Evolutionary conservation across 2,329 filamentous ascomycete species (phyloP).

Genomic region (Zymoseptoria ardabiliae): DNA sequence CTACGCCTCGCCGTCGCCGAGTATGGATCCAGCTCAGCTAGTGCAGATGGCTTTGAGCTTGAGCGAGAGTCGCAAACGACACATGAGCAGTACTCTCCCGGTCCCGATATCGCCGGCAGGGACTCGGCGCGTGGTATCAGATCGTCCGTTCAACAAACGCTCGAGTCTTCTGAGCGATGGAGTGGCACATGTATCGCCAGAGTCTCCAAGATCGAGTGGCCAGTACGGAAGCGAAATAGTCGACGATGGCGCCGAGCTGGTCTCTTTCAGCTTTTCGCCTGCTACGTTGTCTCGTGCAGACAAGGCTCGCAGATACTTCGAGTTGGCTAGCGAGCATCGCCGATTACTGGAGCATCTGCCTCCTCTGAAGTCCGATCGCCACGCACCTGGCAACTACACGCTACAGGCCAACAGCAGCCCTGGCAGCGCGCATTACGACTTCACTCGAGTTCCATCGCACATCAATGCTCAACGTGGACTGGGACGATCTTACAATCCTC

Average conservation of each 20-base stretch:
- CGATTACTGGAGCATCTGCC: constrained; percentile 72
- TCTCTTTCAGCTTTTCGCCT: constrained; percentile 63
- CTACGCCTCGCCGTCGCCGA: constrained; percentile 32
- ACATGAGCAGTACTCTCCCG: constrained; percentile 52
- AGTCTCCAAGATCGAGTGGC: constrained; percentile 7
- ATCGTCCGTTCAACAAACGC: constrained; percentile 40
- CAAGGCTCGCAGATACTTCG: constrained; percentile 77
- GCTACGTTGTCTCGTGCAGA: constrained; percentile 76
- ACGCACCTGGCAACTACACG: constrained; percentile 36
- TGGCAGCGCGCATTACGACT: constrained; percentile 34
- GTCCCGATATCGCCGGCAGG: constrained; percentile 45
- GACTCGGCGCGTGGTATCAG: constrained; percentile 39
- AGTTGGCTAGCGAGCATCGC: constrained; percentile 77
- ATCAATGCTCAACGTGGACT: constrained; percentile 35
- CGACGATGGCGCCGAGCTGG: constrained; percentile 26
- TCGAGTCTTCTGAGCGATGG: constrained; percentile 9
- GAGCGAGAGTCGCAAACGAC: constrained; percentile 66
- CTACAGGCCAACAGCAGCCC: constrained; percentile 35
- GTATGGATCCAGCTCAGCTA: constrained; percentile 78
- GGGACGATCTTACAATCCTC: constrained; percentile 75
- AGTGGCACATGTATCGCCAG: constrained; percentile 2
- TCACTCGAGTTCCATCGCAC: constrained; percentile 33
- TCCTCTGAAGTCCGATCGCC: constrained; percentile 52
- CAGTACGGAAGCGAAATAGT: background rate
- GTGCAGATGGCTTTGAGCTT: constrained; percentile 86